Base-by-base conservation (phyloP, 2,329 filamentous ascomycete species). In the Chrysosporium queenslandicum region DNA sequence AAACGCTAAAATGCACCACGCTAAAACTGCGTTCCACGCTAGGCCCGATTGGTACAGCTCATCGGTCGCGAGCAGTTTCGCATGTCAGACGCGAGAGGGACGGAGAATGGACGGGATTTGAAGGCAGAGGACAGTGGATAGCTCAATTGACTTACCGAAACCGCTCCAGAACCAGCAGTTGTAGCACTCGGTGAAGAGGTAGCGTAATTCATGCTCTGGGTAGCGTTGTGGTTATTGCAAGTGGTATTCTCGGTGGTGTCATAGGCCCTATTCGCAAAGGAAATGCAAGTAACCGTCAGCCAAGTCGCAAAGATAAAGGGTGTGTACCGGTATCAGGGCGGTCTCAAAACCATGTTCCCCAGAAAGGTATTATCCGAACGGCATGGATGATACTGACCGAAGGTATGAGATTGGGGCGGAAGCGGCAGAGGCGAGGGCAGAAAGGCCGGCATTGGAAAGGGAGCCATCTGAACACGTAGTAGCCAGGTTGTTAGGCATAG, bases 181-280 rank as follows among this genome's bases (percentile, higher is more conserved):
- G 81, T 83, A 37, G 79, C 79, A 55, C 81, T 80, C 45, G 81
- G 80, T 42, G 81, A 82, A 58, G 80, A 79, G 58, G 79, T 82
- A 61, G 78, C 75, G 66, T 79, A 81, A 59, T 74, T 79, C 74
- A 81, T 78, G 66, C 69, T 77, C 68, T 71, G 69, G 61, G 70
- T 67, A 50, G 63, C 72, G 74, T 74, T 72, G 64, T 66, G 66
- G 58, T 52, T 61, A 59, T 62, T 62, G 49, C 61, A 29, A 29
- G 9, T 53, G 16, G 43, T 54, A 32, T 43, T 52, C 21, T 55
- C 49, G 2, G 41, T 37, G 29, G 32, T 49, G 34, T 52, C 52
- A 41, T 56, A 56, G 12, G 48, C 41, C 57, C 57, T 57, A 53
- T 48, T 55, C 56, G 41, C 50, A 54, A 52, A 43, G 55, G 36